Conservation (phyloP, 2,329 filamentous ascomycete genomes). For the Cladosporium cucumerinum region DNA sequence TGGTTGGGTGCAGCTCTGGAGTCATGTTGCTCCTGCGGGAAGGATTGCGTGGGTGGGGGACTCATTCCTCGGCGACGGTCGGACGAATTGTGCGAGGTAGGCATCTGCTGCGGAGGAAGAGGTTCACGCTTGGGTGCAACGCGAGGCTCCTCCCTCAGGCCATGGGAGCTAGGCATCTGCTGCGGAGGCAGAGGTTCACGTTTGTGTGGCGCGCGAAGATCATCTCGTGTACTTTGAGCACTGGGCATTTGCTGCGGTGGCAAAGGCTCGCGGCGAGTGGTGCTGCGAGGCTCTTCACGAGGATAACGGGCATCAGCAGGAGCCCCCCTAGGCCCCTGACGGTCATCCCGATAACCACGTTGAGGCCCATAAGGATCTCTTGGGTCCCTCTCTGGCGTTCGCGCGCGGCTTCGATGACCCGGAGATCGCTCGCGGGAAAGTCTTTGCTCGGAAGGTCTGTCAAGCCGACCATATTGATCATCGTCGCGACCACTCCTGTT, state of each 20-base stretch:
- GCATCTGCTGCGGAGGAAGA: slow-evolving; percentile 14
- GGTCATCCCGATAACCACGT: slow-evolving; percentile 9
- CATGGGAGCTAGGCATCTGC: slow-evolving; percentile 7
- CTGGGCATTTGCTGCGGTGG: slow-evolving; percentile 9
- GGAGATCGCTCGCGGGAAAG: slow-evolving; percentile 40
- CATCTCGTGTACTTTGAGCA: slow-evolving; percentile 2
- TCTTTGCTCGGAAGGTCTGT: slow-evolving; percentile 40
- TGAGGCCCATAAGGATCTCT: slow-evolving; percentile 9
- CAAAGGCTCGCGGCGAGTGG: slow-evolving; percentile 1
- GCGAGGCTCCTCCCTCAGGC: slow-evolving; percentile 6
- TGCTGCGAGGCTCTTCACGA: slow-evolving; percentile 9
- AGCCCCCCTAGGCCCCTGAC: slow-evolving; percentile 2
- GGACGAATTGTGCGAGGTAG: background rate
- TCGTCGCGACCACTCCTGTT: slow-evolving; percentile 18
- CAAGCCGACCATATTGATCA: slow-evolving; percentile 44
- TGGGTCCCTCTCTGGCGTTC: slow-evolving; percentile 37
- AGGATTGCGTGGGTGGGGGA: background rate
- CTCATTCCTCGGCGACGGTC: slow-evolving; percentile 4
- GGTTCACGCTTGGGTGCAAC: slow-evolving; percentile 7
- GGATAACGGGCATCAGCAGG: slow-evolving; percentile 8
- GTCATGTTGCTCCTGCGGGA: slow-evolving; percentile 1
- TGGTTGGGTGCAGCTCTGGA: background rate
- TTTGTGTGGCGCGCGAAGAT: background rate
- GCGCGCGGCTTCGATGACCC: slow-evolving; percentile 35
- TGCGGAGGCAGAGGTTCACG: slow-evolving; percentile 9